A percentile compares a stretch with the other conserved stretches of the same genome.
Conservation (phyloP, 176 grass and related monocot species). For the Leersia perrieri region DNA sequence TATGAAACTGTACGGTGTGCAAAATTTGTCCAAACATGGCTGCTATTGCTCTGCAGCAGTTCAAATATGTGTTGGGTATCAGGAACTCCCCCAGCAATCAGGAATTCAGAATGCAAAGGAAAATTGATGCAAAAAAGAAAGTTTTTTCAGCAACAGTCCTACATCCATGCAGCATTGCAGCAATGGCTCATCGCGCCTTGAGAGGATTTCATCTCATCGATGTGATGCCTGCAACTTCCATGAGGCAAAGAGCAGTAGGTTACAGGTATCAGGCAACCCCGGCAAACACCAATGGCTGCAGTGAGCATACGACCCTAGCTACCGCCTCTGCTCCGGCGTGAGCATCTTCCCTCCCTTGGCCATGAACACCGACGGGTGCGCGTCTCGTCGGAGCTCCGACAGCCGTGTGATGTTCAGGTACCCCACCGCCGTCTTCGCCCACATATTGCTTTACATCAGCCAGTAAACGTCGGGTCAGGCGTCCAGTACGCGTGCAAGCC, state of each 20-base stretch:
- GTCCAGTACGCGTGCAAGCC: too few relatives aligned
- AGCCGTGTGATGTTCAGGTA: constrained; percentile 49
- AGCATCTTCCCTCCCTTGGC: constrained; percentile 32
- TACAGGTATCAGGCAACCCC: constrained; percentile 54
- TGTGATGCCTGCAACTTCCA: neutral
- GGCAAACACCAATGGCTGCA: constrained; percentile 76
- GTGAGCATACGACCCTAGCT: constrained; percentile 24
- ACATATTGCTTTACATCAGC: too few relatives aligned
- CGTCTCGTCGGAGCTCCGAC: constrained; percentile 31
- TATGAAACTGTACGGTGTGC: too few relatives aligned
- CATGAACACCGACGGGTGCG: constrained; percentile 41
- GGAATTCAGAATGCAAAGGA: neutral
- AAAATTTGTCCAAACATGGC: too few relatives aligned
- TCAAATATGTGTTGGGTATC: too few relatives aligned
- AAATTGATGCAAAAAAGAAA: too few relatives aligned
- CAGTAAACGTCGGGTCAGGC: too few relatives aligned
- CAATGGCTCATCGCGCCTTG: neutral
- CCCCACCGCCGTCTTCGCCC: constrained; percentile 7
- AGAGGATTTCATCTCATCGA: neutral
- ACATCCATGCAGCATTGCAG: neutral
- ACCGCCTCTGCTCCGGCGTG: constrained; percentile 14
- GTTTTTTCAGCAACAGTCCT: neutral
- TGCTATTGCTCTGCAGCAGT: too few relatives aligned
- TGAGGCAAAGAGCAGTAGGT: constrained; percentile 48
- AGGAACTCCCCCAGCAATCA: too few relatives aligned